Evolutionary conservation across 2,329 filamentous ascomycete genomes (phyloP), one percentile per base, ranked within the genome.

Genomic region (Diaporthe sp.): DNA sequence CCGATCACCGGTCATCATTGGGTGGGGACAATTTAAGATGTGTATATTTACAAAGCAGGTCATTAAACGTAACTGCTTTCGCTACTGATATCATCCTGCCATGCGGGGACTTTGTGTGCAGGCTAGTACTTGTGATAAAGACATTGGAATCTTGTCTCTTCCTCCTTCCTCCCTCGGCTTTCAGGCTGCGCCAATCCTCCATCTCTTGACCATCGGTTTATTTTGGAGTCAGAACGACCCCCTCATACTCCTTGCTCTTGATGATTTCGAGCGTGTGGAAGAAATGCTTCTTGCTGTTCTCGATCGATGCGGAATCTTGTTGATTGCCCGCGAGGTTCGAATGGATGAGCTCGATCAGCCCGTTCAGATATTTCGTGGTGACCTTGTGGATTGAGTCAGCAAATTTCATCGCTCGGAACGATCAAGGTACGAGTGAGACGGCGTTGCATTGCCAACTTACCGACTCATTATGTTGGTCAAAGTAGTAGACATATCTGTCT

Each of bases 401-500:
- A 17, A 25, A 42, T 37, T 12, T 25, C 61, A 44, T 39, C 25
- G 39, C n/a, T 58, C 19, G 22, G 3, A 31, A 67, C 60, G 3
- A 46, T n/a, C 15, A n/a, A 28, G 31, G 19, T 19, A 28, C 31
- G 25, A 10, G 44, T 9, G n/a, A 28, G n/a, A 25, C 1, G 2
- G 7, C 13, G 22, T 7, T 7, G n/a, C 3, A 46, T 62, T 22
- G 58, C 9, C 31, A 55, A 82, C 89, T 82, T 83, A 91, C 97
- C 79, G 96, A 96, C 86, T 99, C 97, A 85, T 99, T 99, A 83
- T 98, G 95, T 84, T 99, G 96, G 84, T 99, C 97, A 86, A 98
- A 99, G 87, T 98, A 99, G 85, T 99, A 99, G 72, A 98, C 96
- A 83, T 99, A 99, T 84, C 97, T 92, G 84, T 99, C 98, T 74